Conservation (phyloP, 495 filamentous ascomycete species). For the Cercophora scortea region DNA sequence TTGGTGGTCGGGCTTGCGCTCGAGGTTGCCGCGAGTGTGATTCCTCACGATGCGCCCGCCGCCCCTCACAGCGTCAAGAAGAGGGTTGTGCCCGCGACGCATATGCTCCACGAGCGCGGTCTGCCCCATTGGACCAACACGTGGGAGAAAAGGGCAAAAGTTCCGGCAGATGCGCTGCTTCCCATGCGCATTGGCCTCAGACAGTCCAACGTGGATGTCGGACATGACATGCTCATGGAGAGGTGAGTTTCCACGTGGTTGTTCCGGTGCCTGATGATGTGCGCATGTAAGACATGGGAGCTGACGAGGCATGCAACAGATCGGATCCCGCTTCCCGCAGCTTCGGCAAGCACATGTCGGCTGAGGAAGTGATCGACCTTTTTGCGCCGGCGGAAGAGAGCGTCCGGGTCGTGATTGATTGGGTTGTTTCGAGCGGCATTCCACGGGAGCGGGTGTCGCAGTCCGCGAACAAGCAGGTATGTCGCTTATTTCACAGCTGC, state of each 20-base stretch:
- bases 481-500: background rate
- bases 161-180: constrained; percentile 7
- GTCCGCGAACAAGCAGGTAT: constrained; percentile 18
- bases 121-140: constrained; percentile 16
- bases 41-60: background rate
- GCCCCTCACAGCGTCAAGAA: background rate
- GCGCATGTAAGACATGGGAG: background rate
- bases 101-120: constrained; percentile 27
- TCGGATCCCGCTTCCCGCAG: constrained; percentile 55
- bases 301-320: constrained; percentile 43
- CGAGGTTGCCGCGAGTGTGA: background rate
- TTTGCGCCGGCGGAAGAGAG: constrained; percentile 40
- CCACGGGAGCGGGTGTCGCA: constrained; percentile 13
- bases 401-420: constrained; percentile 35
- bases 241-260: constrained; percentile 4
- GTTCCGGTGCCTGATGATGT: background rate
- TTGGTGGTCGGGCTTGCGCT: background rate
- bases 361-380: constrained; percentile 41
- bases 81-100: constrained; percentile 13
- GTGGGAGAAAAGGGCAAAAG: constrained; percentile 14
- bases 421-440: constrained; percentile 46
- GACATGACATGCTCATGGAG: constrained; percentile 19
- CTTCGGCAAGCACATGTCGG: constrained; percentile 45
- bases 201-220: constrained; percentile 16
- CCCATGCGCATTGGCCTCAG: constrained; percentile 22